Conservation (phyloP, 257 asterid species). For the Mentha longifolia region DNA sequence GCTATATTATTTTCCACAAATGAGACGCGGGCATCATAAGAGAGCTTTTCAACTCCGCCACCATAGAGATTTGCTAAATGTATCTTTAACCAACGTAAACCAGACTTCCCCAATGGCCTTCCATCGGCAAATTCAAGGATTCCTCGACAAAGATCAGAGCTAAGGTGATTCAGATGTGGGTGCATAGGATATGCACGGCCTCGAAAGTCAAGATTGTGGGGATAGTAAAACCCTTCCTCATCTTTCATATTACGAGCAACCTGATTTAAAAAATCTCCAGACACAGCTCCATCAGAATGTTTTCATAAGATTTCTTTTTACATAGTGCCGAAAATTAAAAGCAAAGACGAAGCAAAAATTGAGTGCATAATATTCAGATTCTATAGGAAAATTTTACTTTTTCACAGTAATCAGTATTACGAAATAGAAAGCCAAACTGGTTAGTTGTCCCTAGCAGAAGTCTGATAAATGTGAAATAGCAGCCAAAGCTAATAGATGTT, state of each 20-base stretch:
- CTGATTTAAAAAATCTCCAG: slow-evolving; percentile 48
- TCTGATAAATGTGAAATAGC: slow-evolving; percentile 14
- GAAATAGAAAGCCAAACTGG: background rate
- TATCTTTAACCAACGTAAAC: slow-evolving; percentile 83
- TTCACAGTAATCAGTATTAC: background rate
- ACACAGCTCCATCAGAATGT: slow-evolving; percentile 27
- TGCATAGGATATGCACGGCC: slow-evolving; percentile 99
- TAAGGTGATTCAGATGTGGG: slow-evolving; percentile 91
- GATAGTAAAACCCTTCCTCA: slow-evolving; percentile 94
- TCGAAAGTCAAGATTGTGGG: slow-evolving; percentile 97
- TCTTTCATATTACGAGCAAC: slow-evolving; percentile 95
- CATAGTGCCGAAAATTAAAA: background rate
- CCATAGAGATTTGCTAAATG: slow-evolving; percentile 93
- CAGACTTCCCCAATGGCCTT: slow-evolving; percentile 80
- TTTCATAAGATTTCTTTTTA: no score
- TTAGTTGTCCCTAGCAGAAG: slow-evolving; percentile 17
- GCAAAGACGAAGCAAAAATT: background rate
- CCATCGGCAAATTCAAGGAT: slow-evolving; percentile 98
- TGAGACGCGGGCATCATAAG: slow-evolving; percentile 79
- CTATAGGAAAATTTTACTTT: background rate
- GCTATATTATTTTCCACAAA: slow-evolving; percentile 77
- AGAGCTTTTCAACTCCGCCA: slow-evolving; percentile 86
- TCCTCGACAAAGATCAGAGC: slow-evolving; percentile 96
- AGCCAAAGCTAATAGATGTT: slow-evolving; percentile 1
- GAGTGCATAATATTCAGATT: background rate